Evolutionary conservation across 1,284 basidiomycete genomes (phyloP), one percentile per base, ranked within the genome.

Genomic region (Hymenochaete sp.): DNA sequence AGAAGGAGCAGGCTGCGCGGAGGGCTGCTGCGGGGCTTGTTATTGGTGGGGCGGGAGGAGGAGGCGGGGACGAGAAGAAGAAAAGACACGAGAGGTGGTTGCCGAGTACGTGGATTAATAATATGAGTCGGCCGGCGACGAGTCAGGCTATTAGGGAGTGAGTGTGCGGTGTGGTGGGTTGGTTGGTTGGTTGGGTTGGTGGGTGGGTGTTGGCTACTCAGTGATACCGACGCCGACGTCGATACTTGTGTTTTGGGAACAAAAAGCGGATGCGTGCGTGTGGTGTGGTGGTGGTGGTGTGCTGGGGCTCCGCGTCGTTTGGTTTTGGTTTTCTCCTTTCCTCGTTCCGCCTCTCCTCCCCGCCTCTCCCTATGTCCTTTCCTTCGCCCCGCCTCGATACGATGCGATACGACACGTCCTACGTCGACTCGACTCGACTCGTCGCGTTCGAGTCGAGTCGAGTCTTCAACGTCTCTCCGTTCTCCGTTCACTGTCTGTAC

Each of bases 21-120:
- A n/a, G n/a, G n/a, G n/a, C n/a, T n/a, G n/a, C n/a, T n/a, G n/a
- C n/a, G n/a, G n/a, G n/a, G n/a, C n/a, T n/a, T n/a, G n/a, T n/a
- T n/a, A n/a, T n/a, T n/a, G n/a, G n/a, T n/a, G n/a, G n/a, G 33
- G 6, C 14, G 11, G 40, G 22, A 3, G 33, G 27, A 7, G 41
- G 40, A 19, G 24, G 41, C 4, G 36, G 38, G 38, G 42, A 50
- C 38, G 33, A 42, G 33, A 37, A 50, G 32, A 38, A 45, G 43
- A 31, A 31, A n/a, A 40, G 44, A 35, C 39, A 50, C 18, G 44
- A 50, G 25, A 37, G 48, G 7, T 50, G 44, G 48, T 18, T 46
- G 18, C 44, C 44, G 8, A 42, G 42, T n/a, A 36, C 38, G 14
- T 19, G 38, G 11, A 16, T 37, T 26, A 38, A 45, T 11, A 38